phyloP scores from a whole-genome alignment of 768 basidiomycete species.

The Boletus reticulatus region DNA sequence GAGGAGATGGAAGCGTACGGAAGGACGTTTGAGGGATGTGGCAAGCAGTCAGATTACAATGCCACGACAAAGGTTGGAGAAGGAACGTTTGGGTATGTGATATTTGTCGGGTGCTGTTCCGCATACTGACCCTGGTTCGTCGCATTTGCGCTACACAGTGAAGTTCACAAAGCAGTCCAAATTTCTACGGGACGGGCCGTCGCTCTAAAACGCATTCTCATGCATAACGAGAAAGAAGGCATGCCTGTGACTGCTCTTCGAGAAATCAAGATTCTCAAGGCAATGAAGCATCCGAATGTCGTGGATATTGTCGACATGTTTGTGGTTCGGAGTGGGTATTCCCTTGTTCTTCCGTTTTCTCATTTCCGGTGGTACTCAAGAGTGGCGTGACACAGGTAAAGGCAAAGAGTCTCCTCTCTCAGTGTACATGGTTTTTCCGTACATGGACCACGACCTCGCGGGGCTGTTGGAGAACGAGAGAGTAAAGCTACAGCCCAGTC shows the following conservation, averaged over 20 bases:
- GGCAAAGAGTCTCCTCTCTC: constrained; percentile 70
- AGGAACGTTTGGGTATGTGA: constrained; percentile 90
- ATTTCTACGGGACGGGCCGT: constrained; percentile 59
- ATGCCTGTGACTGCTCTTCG: constrained; percentile 96
- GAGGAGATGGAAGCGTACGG: constrained; percentile 71
- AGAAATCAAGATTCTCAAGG: constrained; percentile 96
- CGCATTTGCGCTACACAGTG: constrained; percentile 42
- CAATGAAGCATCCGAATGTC: constrained; percentile 80
- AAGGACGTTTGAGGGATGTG: constrained; percentile 65
- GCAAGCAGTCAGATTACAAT: constrained; percentile 72
- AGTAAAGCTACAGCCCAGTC: constrained; percentile 75
- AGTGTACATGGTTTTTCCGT: constrained; percentile 98
- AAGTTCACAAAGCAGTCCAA: constrained; percentile 87
- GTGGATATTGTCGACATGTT: constrained; percentile 93
- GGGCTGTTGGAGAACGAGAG: constrained; percentile 91
- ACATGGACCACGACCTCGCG: constrained; percentile 99
- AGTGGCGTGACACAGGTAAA: constrained; percentile 27
- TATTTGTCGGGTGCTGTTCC: not conserved
- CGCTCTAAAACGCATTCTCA: constrained; percentile 91
- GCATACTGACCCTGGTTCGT: constrained; percentile 8
- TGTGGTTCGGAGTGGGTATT: constrained; percentile 66
- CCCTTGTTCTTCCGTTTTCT: not conserved
- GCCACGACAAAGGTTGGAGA: constrained; percentile 88
- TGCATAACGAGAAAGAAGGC: constrained; percentile 96
- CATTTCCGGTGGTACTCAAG: not conserved